Base-by-base conservation (phyloP, 1,139 yeast species). In the Nakaseomyces delphensis region DNA sequence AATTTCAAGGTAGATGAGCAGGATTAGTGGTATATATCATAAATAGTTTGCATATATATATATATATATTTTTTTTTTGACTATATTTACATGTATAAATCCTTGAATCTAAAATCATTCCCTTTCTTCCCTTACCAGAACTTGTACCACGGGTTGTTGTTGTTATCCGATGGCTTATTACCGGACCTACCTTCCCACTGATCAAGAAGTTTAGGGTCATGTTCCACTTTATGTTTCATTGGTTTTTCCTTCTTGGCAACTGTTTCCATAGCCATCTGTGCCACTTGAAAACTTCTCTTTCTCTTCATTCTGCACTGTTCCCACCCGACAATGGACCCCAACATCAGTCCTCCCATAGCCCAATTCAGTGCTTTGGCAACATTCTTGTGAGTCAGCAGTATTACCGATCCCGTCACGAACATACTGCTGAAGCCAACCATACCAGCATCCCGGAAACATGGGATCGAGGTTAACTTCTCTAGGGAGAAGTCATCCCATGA, bases 371-470 rank as follows among this genome's bases (percentile, higher is more conserved):
- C 78, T 48, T 74, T 71, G 6, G 67, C 58, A 1, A 80, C 69
- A 32, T 79, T 74, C 53, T 81, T 78, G 52, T 83, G 84, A 43
- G 83, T 76, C 30, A 80, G 57, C 47, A 81, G 77, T 43, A 89
- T 76, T 30, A 85, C 83, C 0, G 80, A 73, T 0, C 89, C 84
- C 30, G 83, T 69, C 0, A 85, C 93, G 21, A 81, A 83, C 71
- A 86, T 77, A n/a, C 91, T 78, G 28, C 86, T 81, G 48, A 86
- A 76, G 3, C 96, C 97, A 0, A 94, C 75, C 48, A 89, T 69
- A 61, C 87, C 85, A 1, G 96, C 93, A 46, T 83, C 91, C 48
- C 96, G 70, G 62, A 89, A 85, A 62, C 97, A 89, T 2, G 97
- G 96, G 60, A 87, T 83, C 44, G 69, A 65, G 14, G 78, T 70